Evolutionary conservation across 805 yeast genomes (phyloP), one percentile per base, ranked within the genome.

Genomic region (Alloascoidea hylecoeti): DNA sequence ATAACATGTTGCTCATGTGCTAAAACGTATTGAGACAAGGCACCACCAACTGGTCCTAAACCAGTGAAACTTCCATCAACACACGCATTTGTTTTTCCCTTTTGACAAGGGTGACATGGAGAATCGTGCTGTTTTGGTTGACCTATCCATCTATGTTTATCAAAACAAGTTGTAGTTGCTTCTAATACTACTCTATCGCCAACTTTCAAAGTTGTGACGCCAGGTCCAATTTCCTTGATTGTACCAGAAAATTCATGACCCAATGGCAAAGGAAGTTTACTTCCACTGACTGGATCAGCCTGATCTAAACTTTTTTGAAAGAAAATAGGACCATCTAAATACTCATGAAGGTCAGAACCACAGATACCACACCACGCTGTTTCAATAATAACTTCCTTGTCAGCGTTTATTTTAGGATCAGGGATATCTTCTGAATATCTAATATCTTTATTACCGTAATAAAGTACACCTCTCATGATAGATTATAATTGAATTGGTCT

Each of bases 121-220:
- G 43, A 45, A 17, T 48, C 46, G 17, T 51, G 43, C 4, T 39
- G 44, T 32, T 54, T 46, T n/a, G n/a, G n/a, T 18, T 39, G 44
- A 1, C 61, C 39, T n/a, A n/a, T n/a, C 54, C 61, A 66, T 34
- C 70, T 52, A 34, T 49, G 44, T 30, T 62, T 55, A 48, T 72
- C 78, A 18, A 50, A 50, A 48, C 82, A 78, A 32, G 72, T 71
- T 19, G 73, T 72, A 1, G 75, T 64, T 4, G 80, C 76, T 46
- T 76, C 82, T 16, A 75, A 68, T 15, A 70, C 77, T 19, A 78
- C 83, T 35, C 68, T 67, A 49, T 73, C 77, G 12, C 80, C 80
- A 2, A 57, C 54, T 44, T 64, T 53, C 17, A 70, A 53, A 13
- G 52, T 51, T 0, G 54, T 53, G 4, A 73, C 78, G 14, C 44